Percentiles rank a stretch among this genome's conserved stretches.
These are phyloP conservation scores for Phylloporus sp. DNA, from an alignment of 768 basidiomycete genomes.

Conservation along the genomic window DNA sequence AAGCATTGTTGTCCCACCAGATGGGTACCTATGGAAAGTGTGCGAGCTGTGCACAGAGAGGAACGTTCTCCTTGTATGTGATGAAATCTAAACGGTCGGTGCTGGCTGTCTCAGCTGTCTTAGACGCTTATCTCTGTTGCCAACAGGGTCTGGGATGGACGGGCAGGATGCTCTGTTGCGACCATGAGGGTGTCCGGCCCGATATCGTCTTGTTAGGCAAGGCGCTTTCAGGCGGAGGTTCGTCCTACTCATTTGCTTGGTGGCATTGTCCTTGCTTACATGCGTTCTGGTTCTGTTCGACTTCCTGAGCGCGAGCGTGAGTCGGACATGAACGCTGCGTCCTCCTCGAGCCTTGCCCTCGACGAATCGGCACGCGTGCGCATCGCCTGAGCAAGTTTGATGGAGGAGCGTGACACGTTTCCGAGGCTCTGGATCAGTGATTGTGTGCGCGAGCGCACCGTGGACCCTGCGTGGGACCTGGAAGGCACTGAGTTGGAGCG, in stretches of 20 bases:
- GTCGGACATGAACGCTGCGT: conserved; percentile 35
- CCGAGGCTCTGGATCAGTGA: conserved; percentile 63
- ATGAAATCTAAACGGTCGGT: conserved; percentile 92
- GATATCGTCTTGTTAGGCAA: conserved; percentile 94
- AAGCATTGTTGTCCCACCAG: conserved; percentile 88
- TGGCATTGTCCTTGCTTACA: conserved; percentile 1
- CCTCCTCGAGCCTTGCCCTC: conserved; percentile 65
- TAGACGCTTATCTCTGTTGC: neutral
- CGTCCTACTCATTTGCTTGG: conserved; percentile 28
- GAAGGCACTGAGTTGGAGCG: conserved; percentile 29
- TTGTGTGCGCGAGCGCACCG: conserved; percentile 60
- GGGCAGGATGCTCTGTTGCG: conserved; percentile 88
- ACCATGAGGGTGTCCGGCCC: conserved; percentile 84
- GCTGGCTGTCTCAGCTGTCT: neutral
- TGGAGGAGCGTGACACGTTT: conserved; percentile 56
- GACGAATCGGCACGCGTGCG: conserved; percentile 64
- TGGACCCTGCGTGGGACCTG: conserved; percentile 44
- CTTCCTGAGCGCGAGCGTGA: conserved; percentile 42
- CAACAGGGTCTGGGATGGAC: conserved; percentile 83
- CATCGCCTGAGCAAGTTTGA: conserved; percentile 50
- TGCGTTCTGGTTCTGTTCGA: neutral
- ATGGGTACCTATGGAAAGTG: conserved; percentile 77
- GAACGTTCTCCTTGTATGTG: conserved; percentile 91
- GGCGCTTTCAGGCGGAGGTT: conserved; percentile 91
- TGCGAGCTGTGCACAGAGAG: conserved; percentile 86